These are phyloP conservation scores for Paxillus rubicundulus DNA, from an alignment of 768 basidiomycete species.

Conservation along the genomic window DNA sequence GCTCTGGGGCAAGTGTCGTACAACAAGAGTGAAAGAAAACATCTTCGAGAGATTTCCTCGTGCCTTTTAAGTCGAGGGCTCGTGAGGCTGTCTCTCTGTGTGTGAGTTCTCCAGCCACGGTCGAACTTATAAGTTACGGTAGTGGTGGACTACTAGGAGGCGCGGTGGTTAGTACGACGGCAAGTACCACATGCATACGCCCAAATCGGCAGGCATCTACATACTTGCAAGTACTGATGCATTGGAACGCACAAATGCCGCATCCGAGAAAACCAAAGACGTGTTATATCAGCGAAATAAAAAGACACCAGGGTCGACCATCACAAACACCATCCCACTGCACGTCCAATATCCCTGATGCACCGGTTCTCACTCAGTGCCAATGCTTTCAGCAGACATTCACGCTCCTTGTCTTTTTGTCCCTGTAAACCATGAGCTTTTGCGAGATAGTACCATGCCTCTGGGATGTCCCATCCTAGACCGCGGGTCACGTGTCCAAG, in stretches of 20 bases:
- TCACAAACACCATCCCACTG: slow-evolving; percentile 68
- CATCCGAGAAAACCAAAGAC: neutral
- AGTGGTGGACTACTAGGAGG: no score
- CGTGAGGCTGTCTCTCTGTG: neutral
- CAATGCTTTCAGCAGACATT: slow-evolving; percentile 72
- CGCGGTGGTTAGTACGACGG: no score
- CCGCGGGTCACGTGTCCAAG: slow-evolving; percentile 76
- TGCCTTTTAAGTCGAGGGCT: neutral
- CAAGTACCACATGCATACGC: no score
- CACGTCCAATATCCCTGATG: slow-evolving; percentile 59
- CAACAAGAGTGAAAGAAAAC: neutral
- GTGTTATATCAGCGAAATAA: neutral
- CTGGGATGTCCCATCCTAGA: slow-evolving; percentile 85
- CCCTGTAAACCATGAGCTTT: slow-evolving; percentile 77
- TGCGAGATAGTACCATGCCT: slow-evolving; percentile 92
- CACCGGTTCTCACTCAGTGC: slow-evolving; percentile 57
- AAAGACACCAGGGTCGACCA: neutral
- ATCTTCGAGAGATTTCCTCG: neutral
- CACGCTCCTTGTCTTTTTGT: slow-evolving; percentile 65
- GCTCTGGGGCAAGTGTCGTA: neutral
- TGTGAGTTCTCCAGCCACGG: neutral
- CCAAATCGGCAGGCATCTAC: no score
- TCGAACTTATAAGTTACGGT: no score
- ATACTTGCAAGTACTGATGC: no score
- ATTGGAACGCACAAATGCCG: neutral